Conservation (phyloP, 1,284 basidiomycete species). For the Cryptococcus floricola region DNA sequence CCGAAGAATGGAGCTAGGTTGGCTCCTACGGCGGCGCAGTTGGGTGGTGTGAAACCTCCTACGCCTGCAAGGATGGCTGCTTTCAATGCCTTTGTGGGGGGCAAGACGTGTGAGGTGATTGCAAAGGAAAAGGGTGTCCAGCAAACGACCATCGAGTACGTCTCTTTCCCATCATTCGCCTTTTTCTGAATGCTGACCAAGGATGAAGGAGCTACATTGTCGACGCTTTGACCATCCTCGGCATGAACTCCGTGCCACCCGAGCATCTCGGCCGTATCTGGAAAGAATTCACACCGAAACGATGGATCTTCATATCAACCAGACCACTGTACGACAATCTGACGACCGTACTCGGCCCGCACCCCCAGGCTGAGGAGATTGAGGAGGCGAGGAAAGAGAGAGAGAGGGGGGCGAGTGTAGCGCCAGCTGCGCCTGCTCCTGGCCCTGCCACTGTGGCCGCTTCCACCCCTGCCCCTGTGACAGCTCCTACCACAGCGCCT, state of each 20-base stretch:
- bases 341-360: background rate
- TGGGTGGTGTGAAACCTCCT: constrained; percentile 3
- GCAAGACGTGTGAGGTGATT: constrained; percentile 17
- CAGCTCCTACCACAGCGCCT: too few species aligned
- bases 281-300: constrained; percentile 2
- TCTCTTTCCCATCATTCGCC: background rate
- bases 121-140: constrained; percentile 16
- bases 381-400: background rate
- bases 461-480: too few species aligned
- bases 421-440: too few species aligned
- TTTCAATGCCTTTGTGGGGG: constrained; percentile 18
- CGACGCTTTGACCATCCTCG: constrained; percentile 4
- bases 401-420: background rate
- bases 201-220: constrained; percentile 12
- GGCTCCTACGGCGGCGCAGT: background rate
- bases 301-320: constrained; percentile 3
- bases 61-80: constrained; percentile 20
- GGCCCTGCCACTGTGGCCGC: too few species aligned
- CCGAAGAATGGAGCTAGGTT: background rate
- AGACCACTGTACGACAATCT: background rate
- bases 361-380: background rate
- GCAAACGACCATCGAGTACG: constrained; percentile 25
- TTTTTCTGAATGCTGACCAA: background rate
- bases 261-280: constrained; percentile 6
- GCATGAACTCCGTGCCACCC: background rate